A percentile compares a stretch with the other conserved stretches of the same genome.
Conservation (phyloP, 2,329 filamentous ascomycete species). For the Phialocephala sp. region DNA sequence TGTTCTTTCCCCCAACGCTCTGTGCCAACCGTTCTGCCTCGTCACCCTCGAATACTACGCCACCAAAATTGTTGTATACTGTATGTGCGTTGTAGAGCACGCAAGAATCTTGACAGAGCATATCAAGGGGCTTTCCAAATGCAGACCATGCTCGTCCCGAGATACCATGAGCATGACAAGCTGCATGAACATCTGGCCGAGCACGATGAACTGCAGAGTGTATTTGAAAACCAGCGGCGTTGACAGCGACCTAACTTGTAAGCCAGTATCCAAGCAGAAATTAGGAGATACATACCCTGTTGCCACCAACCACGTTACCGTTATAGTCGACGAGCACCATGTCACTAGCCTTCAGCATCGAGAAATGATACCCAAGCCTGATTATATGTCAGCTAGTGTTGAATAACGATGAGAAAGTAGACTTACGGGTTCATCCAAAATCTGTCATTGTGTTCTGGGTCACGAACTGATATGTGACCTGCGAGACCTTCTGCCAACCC, state of each 20-base stretch:
- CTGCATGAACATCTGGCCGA: slow-evolving; percentile 59
- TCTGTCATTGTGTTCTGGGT: slow-evolving; percentile 3
- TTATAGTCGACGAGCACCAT: slow-evolving; percentile 14
- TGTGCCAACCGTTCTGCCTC: slow-evolving; percentile 53
- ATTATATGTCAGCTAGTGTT: too few relatives aligned
- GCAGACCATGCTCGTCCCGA: slow-evolving; percentile 63
- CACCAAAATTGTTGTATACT: slow-evolving; percentile 49
- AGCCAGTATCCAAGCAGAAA: background rate
- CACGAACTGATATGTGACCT: slow-evolving; percentile 11
- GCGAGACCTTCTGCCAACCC: slow-evolving; percentile 15
- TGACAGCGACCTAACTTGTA: slow-evolving; percentile 12
- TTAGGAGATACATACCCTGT: background rate
- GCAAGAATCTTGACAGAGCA: slow-evolving; percentile 59
- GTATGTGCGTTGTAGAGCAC: slow-evolving; percentile 49
- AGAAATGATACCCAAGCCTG: slow-evolving; percentile 12
- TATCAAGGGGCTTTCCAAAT: slow-evolving; percentile 61
- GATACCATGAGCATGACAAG: slow-evolving; percentile 59
- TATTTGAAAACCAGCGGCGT: slow-evolving; percentile 43
- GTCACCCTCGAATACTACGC: slow-evolving; percentile 54
- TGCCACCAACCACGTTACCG: slow-evolving; percentile 9
- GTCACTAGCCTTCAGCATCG: slow-evolving; percentile 10
- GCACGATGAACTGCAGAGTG: slow-evolving; percentile 60
- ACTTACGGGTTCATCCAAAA: slow-evolving; percentile 19
- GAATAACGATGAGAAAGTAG: background rate
- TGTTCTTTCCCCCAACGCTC: slow-evolving; percentile 48